phyloP scores from a whole-genome alignment of 2,329 filamentous ascomycete species.

The Helicocarpus griseus region DNA sequence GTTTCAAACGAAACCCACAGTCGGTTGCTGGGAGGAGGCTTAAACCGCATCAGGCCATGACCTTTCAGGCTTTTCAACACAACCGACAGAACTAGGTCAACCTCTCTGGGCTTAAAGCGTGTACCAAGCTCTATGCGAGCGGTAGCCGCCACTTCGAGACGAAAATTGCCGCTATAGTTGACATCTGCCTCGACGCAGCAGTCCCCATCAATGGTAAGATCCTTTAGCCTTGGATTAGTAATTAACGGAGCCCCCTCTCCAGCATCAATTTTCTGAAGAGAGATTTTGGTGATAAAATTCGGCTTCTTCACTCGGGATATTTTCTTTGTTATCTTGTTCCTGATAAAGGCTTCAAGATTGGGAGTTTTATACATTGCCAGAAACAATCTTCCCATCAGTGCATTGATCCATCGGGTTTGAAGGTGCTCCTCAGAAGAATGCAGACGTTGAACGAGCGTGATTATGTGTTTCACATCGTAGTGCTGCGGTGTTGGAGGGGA shows the following conservation, averaged over 20 bases:
- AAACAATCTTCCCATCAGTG: conserved; percentile 78
- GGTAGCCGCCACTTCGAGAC: conserved; percentile 83
- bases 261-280: conserved; percentile 73
- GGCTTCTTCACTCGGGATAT: conserved; percentile 89
- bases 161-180: conserved; percentile 79
- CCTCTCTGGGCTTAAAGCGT: conserved; percentile 81
- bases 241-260: conserved; percentile 81
- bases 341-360: conserved; percentile 68
- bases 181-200: conserved; percentile 79
- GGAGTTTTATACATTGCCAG: conserved; percentile 77
- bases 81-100: conserved; percentile 78
- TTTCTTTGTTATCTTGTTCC: conserved; percentile 87
- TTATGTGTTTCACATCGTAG: conserved; percentile 78
- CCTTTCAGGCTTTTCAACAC: conserved; percentile 78
- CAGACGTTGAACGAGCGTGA: conserved; percentile 77
- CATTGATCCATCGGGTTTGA: conserved; percentile 90
- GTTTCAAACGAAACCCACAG: conserved; percentile 92
- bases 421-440: conserved; percentile 87
- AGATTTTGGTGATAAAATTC: conserved; percentile 74
- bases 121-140: conserved; percentile 82
- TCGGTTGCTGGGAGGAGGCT: conserved; percentile 89
- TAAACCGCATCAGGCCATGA: conserved; percentile 75
- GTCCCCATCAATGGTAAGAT: conserved; percentile 84
- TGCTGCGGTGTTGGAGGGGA: conserved; percentile 59
- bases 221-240: conserved; percentile 77